Evolutionary conservation across 768 basidiomycete species (phyloP).

Genomic region (Clavaria fumosa): DNA sequence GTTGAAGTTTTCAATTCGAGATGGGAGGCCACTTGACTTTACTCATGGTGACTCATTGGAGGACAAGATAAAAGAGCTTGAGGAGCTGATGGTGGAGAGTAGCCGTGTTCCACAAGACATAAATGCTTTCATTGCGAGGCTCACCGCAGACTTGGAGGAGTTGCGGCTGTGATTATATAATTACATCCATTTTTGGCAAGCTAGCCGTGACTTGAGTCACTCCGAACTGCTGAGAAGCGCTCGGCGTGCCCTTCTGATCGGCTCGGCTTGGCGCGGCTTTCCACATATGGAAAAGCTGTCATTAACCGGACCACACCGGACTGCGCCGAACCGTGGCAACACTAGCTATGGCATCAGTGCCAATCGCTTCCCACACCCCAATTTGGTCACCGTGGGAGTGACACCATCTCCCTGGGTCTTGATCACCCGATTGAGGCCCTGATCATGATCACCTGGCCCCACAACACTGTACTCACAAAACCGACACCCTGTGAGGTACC

Average conservation of each 20-base stretch:
- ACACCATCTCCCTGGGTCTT: too few relatives aligned
- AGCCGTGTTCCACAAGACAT: constrained; percentile 4
- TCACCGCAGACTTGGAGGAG: constrained; percentile 1
- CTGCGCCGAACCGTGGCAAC: constrained; percentile 10
- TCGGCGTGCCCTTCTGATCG: neutral
- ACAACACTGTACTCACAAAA: too few relatives aligned
- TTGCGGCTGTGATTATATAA: neutral
- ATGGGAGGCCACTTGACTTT: constrained; percentile 16
- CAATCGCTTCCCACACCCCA: too few relatives aligned
- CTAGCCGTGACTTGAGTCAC: neutral
- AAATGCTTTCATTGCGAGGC: constrained; percentile 3
- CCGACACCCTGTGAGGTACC: too few relatives aligned
- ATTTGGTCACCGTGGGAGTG: too few relatives aligned
- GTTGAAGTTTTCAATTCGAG: constrained; percentile 17
- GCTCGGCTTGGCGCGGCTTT: constrained; percentile 4
- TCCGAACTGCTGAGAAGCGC: too few relatives aligned
- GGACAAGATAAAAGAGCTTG: constrained; percentile 10
- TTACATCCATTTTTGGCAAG: neutral
- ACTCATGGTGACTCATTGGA: constrained; percentile 11
- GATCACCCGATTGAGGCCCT: too few relatives aligned
- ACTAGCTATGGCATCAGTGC: too few relatives aligned
- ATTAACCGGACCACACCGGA: constrained; percentile 10
- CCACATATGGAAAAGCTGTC: constrained; percentile 2
- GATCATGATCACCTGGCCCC: too few relatives aligned
- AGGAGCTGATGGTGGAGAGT: constrained; percentile 5